These are phyloP conservation scores for Aureobasidium sp. DNA, from an alignment of 2,329 filamentous ascomycete species.

Conservation along the genomic window DNA sequence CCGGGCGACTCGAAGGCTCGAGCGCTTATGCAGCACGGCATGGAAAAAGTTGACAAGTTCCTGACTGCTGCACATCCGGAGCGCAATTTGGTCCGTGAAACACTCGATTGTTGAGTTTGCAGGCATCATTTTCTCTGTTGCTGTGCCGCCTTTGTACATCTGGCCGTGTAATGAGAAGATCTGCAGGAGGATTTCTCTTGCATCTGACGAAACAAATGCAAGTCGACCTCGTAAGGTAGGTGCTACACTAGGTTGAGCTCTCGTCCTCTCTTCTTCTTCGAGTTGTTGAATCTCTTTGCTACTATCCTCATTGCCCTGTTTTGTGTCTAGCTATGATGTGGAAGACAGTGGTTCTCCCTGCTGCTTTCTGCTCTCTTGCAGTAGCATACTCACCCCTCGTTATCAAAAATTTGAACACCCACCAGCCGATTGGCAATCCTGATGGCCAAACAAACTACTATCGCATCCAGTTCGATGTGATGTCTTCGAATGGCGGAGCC, in stretches of 20 bases:
- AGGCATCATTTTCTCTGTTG: neutral
- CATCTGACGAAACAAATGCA: neutral
- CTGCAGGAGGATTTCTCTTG: neutral
- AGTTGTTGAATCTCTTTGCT: neutral
- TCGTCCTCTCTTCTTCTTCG: neutral
- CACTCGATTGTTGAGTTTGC: neutral
- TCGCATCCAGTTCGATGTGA: slow-evolving; percentile 22
- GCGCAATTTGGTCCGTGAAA: slow-evolving; percentile 6
- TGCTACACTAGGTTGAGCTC: neutral
- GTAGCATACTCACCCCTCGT: neutral
- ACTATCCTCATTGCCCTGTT: neutral
- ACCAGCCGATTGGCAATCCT: slow-evolving; percentile 24
- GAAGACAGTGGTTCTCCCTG: neutral
- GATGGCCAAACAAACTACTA: slow-evolving; percentile 24
- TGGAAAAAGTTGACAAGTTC: slow-evolving; percentile 5
- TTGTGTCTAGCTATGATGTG: neutral
- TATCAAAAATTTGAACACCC: slow-evolving; percentile 19
- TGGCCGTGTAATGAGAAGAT: slow-evolving; percentile 3
- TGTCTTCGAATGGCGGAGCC: slow-evolving; percentile 17
- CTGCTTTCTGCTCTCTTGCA: neutral
- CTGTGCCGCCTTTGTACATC: neutral
- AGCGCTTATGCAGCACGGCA: slow-evolving; percentile 6
- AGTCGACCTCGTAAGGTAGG: neutral
- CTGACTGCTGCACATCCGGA: slow-evolving; percentile 1
- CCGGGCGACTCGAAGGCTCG: neutral